Evolutionary conservation across 2,329 filamentous ascomycete genomes (phyloP).

Genomic region (Escovopsis sp.): DNA sequence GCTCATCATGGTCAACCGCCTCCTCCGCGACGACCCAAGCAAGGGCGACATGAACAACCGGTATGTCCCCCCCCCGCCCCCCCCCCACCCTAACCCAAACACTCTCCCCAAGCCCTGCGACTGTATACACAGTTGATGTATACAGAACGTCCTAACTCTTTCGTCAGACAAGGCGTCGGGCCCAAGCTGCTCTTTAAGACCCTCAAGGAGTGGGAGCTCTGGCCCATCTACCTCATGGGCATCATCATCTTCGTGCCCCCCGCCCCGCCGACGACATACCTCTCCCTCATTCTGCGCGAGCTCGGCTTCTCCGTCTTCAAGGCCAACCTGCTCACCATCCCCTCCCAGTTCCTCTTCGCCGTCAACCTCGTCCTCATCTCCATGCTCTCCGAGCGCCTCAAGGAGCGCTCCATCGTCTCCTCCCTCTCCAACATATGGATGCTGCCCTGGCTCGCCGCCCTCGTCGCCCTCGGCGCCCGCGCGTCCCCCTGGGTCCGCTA

Average conservation of each 20-base stretch:
- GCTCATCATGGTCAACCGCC: constrained; percentile 42
- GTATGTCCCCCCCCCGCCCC: constrained; percentile 7
- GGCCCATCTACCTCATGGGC: constrained; percentile 36
- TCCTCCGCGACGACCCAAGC: constrained; percentile 39
- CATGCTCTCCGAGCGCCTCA: constrained; percentile 28
- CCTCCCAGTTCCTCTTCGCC: constrained; percentile 25
- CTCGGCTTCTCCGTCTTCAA: constrained; percentile 38
- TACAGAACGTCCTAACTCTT: constrained; percentile 5
- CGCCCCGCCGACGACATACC: constrained; percentile 30
- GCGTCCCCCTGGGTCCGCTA: constrained; percentile 28
- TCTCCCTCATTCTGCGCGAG: constrained; percentile 36
- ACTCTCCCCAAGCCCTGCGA: no score
- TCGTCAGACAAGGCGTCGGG: constrained; percentile 30
- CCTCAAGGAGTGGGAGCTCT: constrained; percentile 41
- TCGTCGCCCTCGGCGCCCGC: constrained; percentile 23
- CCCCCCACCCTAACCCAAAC: no score
- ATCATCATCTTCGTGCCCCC: constrained; percentile 32
- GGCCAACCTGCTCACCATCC: constrained; percentile 37
- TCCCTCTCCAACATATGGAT: constrained; percentile 37
- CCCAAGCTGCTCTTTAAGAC: constrained; percentile 36
- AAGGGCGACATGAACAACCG: constrained; percentile 42
- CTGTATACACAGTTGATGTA: no score
- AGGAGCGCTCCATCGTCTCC: constrained; percentile 24
- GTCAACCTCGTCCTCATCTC: constrained; percentile 31
- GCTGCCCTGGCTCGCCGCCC: constrained; percentile 35